phyloP scores from a whole-genome alignment of 768 basidiomycete species.

The Mycena kentingensis region DNA sequence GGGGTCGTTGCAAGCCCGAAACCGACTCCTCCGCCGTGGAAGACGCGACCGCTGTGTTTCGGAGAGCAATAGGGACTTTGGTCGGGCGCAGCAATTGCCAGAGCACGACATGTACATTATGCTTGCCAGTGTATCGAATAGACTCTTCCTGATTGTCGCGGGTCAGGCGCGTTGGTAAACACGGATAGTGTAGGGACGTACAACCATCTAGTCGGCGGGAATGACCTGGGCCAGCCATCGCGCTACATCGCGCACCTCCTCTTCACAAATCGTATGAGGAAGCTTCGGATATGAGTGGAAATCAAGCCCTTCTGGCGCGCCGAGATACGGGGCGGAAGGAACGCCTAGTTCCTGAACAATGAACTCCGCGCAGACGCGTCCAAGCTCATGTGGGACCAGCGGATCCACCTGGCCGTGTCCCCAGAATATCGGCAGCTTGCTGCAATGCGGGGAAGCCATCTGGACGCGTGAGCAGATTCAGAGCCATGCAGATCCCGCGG shows the following conservation, averaged over 20 bases:
- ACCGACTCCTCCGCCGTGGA: too few relatives aligned
- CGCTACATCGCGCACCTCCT: constrained; percentile 23
- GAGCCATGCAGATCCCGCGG: background rate
- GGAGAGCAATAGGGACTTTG: too few relatives aligned
- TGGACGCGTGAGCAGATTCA: background rate
- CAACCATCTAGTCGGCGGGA: constrained; percentile 11
- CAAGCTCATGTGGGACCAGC: constrained; percentile 17
- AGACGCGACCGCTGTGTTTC: too few relatives aligned
- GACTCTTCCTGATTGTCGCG: too few relatives aligned
- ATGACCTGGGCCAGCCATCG: constrained; percentile 22
- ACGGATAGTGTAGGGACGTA: too few relatives aligned
- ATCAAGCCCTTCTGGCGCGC: constrained; percentile 13
- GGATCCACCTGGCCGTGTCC: constrained; percentile 25
- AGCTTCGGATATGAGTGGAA: constrained; percentile 19
- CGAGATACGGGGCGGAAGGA: background rate
- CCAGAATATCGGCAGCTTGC: constrained; percentile 25
- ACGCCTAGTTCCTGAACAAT: constrained; percentile 23
- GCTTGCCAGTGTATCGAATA: too few relatives aligned
- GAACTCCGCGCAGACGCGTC: constrained; percentile 17
- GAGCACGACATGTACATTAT: too few relatives aligned
- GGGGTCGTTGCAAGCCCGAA: too few relatives aligned
- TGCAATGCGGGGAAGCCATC: constrained; percentile 21
- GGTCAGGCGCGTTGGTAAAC: too few relatives aligned
- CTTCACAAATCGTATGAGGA: constrained; percentile 12
- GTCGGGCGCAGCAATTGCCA: too few relatives aligned